Conservation (phyloP, 2,329 filamentous ascomycete genomes). For the Ampelomyces quisqualis region DNA sequence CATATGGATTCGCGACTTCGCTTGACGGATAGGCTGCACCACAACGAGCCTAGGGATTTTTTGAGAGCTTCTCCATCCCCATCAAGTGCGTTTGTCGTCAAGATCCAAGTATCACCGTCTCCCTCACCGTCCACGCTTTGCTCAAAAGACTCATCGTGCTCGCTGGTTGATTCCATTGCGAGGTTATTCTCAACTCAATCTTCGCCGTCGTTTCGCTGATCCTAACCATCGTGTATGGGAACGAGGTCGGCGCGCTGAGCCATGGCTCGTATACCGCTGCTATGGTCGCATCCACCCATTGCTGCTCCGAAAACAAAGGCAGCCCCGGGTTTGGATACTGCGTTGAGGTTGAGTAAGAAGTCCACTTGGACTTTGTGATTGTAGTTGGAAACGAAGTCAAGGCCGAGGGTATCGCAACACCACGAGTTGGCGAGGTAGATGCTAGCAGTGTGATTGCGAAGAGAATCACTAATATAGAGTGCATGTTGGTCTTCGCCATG, state of each 20-base stretch:
- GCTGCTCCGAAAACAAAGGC: neutral
- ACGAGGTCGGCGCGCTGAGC: neutral
- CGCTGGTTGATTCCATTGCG: neutral
- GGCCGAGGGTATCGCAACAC: neutral
- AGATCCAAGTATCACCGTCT: neutral
- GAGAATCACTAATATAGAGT: neutral
- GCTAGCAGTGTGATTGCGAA: neutral
- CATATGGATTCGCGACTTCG: too few relatives aligned
- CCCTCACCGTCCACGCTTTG: neutral
- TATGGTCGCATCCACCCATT: neutral
- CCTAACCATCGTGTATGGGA: neutral
- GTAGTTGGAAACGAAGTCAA: neutral
- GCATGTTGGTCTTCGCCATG: too few relatives aligned
- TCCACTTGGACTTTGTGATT: neutral
- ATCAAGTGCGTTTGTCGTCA: too few relatives aligned
- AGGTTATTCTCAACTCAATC: neutral
- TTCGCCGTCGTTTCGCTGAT: neutral
- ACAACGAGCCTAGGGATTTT: too few relatives aligned
- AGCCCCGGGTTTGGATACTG: neutral
- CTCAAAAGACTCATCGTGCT: neutral
- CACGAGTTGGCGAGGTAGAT: neutral
- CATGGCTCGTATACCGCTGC: neutral
- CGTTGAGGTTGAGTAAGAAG: neutral
- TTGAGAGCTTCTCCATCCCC: too few relatives aligned
- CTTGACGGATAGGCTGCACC: too few relatives aligned